Conservation (phyloP, 2,329 filamentous ascomycete species). For the Fusarium illudens region DNA sequence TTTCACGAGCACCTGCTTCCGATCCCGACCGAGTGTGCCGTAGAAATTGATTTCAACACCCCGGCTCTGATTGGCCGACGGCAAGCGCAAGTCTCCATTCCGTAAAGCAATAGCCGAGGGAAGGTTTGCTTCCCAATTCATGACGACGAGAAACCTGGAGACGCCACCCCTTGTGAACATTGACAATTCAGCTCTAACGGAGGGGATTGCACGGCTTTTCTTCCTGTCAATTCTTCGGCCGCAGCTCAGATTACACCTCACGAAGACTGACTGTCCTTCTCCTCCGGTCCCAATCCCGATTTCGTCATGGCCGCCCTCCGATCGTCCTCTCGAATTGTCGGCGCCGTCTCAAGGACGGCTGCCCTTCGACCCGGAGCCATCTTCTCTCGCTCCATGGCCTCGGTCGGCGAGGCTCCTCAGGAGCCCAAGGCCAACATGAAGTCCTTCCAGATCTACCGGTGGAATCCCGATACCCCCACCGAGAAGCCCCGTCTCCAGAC, state of each 20-base stretch:
- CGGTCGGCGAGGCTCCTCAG: slow-evolving; percentile 66
- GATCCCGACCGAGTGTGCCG: slow-evolving; percentile 32
- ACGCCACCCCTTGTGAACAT: slow-evolving; percentile 38
- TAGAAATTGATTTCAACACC: slow-evolving; percentile 45
- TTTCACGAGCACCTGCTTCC: slow-evolving; percentile 37
- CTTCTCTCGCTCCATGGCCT: slow-evolving; percentile 63
- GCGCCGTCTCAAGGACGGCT: slow-evolving; percentile 53
- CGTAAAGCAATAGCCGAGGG: slow-evolving; percentile 44
- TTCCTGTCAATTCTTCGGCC: slow-evolving; percentile 41
- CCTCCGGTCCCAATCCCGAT: slow-evolving; percentile 37
- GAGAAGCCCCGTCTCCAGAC: slow-evolving; percentile 96
- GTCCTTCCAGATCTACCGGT: slow-evolving; percentile 98
- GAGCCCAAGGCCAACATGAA: slow-evolving; percentile 77
- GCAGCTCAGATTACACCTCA: slow-evolving; percentile 24
- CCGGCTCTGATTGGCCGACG: slow-evolving; percentile 38
- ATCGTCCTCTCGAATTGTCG: slow-evolving; percentile 64
- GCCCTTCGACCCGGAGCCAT: slow-evolving; percentile 53
- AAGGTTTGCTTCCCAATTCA: slow-evolving; percentile 42
- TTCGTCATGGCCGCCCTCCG: slow-evolving; percentile 68
- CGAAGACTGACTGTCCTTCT: slow-evolving; percentile 42
- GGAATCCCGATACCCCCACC: slow-evolving; percentile 92
- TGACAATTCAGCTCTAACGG: slow-evolving; percentile 35
- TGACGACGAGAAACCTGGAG: slow-evolving; percentile 40
- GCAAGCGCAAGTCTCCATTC: slow-evolving; percentile 22
- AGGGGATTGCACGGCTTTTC: slow-evolving; percentile 42